These are phyloP conservation scores for Selaginella tamariscina DNA, from an alignment of 75 land plant species.

Conservation along the genomic window DNA sequence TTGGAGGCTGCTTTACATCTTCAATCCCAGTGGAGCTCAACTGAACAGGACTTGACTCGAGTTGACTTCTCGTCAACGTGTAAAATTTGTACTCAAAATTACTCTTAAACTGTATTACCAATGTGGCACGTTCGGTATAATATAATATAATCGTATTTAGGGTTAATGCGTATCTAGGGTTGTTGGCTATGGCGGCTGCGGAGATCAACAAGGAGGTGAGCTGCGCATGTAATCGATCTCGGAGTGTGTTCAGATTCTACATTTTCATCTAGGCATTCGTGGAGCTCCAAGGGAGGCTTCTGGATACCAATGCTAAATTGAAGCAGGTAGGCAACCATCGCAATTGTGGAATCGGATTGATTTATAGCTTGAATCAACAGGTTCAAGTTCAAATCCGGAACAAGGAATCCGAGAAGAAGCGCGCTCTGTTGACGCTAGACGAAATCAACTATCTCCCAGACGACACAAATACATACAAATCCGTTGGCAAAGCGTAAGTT, in stretches of 20 bases:
- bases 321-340: constrained; percentile 38
- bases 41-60: too few relatives aligned
- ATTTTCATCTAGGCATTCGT: constrained; percentile 35
- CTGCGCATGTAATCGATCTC: not conserved
- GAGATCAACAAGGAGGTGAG: constrained; percentile 20
- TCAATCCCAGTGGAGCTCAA: too few relatives aligned
- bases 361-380: constrained; percentile 17
- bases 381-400: constrained; percentile 48
- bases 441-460: constrained; percentile 54
- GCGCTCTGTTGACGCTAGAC: constrained; percentile 53
- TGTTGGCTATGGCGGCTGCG: not conserved
- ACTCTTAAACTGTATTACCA: too few relatives aligned
- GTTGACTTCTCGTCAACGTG: too few relatives aligned
- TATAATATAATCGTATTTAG: too few relatives aligned
- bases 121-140: too few relatives aligned
- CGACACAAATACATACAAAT: constrained; percentile 81
- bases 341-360: not conserved
- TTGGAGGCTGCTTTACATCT: too few relatives aligned
- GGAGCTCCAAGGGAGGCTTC: constrained; percentile 48
- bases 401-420: constrained; percentile 74
- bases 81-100: too few relatives aligned
- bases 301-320: constrained; percentile 41
- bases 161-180: too few relatives aligned
- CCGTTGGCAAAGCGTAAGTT: constrained; percentile 79
- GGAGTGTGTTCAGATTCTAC: not conserved